Evolutionary conservation across 768 basidiomycete species (phyloP).

Genomic region (Boletus eberwhitei): DNA sequence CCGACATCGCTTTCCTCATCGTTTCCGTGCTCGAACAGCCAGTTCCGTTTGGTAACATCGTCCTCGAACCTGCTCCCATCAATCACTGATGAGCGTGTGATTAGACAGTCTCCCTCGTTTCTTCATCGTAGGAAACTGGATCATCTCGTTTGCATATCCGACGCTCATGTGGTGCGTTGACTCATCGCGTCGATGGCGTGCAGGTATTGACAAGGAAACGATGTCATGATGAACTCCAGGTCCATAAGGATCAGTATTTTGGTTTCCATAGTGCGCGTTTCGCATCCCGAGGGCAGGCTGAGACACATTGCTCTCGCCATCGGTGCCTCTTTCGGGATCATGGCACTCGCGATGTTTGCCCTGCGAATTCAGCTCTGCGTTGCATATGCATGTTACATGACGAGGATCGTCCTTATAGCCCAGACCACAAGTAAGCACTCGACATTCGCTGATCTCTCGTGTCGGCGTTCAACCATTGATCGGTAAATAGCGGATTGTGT

Average conservation of each 20-base stretch:
- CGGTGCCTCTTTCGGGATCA: conserved; percentile 16
- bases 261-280: conserved; percentile 21
- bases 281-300: conserved; percentile 11
- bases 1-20: conserved; percentile 11
- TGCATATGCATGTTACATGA: conserved; percentile 6
- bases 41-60: conserved; percentile 1
- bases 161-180: conserved; percentile 14
- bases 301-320: conserved; percentile 3
- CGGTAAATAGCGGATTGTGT: conserved; percentile 18
- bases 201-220: background rate
- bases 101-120: conserved; percentile 2
- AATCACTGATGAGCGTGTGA: background rate
- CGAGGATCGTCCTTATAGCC: background rate
- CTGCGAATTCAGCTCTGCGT: conserved; percentile 14
- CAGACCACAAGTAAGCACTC: conserved; percentile 22
- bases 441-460: background rate
- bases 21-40: conserved; percentile 7
- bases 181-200: background rate
- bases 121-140: conserved; percentile 8
- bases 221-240: conserved; percentile 11
- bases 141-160: conserved; percentile 19
- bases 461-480: background rate
- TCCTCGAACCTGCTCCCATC: background rate
- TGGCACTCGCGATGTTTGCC: conserved; percentile 3
- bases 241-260: conserved; percentile 25